A percentile compares a stretch with the other conserved stretches of the same genome.
Conservation (phyloP, 805 yeast genomes). For the Myxozyma vanderwaltii region DNA sequence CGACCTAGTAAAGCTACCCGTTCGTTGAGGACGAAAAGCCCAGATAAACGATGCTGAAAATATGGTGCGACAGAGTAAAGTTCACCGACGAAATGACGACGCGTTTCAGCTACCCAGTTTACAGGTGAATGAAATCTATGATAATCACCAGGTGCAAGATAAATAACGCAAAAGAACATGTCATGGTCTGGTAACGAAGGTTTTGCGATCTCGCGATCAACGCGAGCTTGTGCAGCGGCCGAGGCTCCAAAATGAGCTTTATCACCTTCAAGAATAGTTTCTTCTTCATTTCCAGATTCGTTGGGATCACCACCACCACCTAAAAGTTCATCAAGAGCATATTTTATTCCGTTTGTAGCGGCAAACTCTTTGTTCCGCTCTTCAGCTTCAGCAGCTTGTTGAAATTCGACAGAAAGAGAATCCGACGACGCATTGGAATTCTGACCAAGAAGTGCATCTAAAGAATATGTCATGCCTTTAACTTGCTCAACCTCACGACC, state of each 20-base stretch:
- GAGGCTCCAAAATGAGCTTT: conserved; percentile 46
- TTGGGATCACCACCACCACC: conserved; percentile 45
- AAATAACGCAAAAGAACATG: conserved; percentile 84
- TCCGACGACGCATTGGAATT: conserved; percentile 34
- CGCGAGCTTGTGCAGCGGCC: conserved; percentile 12
- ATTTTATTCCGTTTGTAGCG: conserved; percentile 70
- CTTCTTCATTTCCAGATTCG: conserved; percentile 56
- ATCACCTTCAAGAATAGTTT: conserved; percentile 64
- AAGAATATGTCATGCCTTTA: conserved; percentile 90
- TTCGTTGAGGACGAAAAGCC: conserved; percentile 88
- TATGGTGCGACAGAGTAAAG: conserved; percentile 95
- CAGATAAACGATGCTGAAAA: conserved; percentile 83
- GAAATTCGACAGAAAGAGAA: conserved; percentile 46
- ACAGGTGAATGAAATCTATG: conserved; percentile 96
- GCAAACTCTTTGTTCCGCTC: conserved; percentile 74
- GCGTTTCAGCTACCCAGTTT: conserved; percentile 89
- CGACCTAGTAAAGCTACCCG: conserved; percentile 92
- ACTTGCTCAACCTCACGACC: conserved; percentile 86
- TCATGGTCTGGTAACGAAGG: conserved; percentile 33
- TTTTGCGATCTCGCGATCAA: conserved; percentile 28
- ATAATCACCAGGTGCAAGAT: conserved; percentile 97
- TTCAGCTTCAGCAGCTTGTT: conserved; percentile 41
- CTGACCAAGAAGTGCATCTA: conserved; percentile 80
- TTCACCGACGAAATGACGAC: conserved; percentile 96
- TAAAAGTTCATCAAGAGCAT: conserved; percentile 66